Conservation (phyloP, 305 asterid genomes). For the Fraxinus floribunda region DNA sequence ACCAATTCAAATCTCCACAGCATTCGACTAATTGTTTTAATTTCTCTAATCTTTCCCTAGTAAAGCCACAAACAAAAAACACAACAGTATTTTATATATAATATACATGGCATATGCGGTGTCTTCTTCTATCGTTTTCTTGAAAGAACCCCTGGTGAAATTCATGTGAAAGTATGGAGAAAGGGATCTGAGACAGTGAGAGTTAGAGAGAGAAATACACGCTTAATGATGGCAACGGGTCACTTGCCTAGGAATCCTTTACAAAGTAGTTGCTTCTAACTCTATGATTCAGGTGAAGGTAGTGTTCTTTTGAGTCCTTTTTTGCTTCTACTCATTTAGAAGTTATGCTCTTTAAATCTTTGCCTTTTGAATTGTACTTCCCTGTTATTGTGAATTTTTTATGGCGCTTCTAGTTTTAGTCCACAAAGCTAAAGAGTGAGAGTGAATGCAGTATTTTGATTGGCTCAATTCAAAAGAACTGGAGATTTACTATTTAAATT, state of each 20-base stretch:
- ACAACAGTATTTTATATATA: neutral
- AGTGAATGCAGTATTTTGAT: neutral
- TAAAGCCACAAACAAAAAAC: constrained; percentile 11
- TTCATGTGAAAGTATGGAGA: constrained; percentile 59
- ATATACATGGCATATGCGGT: constrained; percentile 2
- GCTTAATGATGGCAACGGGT: constrained; percentile 65
- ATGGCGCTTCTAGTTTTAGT: constrained; percentile 21
- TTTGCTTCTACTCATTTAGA: constrained; percentile 20
- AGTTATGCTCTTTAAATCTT: constrained; percentile 30
- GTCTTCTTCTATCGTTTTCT: constrained; percentile 32
- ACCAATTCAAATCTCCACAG: constrained; percentile 11
- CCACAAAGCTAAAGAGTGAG: constrained; percentile 9
- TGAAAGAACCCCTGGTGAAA: constrained; percentile 55
- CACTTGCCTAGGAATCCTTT: constrained; percentile 39
- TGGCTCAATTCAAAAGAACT: constrained; percentile 7
- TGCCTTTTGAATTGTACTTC: constrained; percentile 14
- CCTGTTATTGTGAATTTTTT: constrained; percentile 6
- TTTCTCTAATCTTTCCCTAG: neutral
- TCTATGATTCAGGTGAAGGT: constrained; percentile 76
- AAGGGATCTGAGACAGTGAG: constrained; percentile 62
- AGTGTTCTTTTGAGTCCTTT: constrained; percentile 29
- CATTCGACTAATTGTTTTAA: neutral
- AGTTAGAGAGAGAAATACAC: constrained; percentile 13
- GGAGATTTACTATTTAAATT: constrained; percentile 20
- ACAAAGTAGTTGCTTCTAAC: constrained; percentile 44